Conservation (phyloP, 2,329 filamentous ascomycete genomes). For the Aureobasidium vineae region DNA sequence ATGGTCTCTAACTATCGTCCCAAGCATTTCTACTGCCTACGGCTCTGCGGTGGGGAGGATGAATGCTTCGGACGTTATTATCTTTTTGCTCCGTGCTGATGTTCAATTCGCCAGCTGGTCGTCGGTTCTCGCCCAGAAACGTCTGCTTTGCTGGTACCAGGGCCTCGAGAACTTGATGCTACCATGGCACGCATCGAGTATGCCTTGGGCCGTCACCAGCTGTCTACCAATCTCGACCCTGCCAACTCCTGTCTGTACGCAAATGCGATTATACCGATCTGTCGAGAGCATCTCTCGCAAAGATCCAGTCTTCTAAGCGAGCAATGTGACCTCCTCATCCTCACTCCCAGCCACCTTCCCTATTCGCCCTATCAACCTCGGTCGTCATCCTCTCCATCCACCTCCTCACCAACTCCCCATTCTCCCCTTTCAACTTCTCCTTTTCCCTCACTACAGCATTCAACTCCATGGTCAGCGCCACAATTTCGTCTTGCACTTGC, state of each 20-base stretch:
- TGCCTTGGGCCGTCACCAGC: too few species aligned
- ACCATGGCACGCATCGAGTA: neutral
- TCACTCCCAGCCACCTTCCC: conserved; percentile 34
- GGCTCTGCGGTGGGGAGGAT: neutral
- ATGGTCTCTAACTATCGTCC: neutral
- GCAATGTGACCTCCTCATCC: neutral
- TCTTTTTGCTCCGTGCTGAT: too few species aligned
- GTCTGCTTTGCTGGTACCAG: too few species aligned
- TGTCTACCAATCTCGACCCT: too few species aligned
- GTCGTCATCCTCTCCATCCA: conserved; percentile 88
- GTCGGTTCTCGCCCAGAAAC: neutral
- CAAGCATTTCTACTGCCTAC: neutral
- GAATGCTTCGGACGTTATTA: neutral
- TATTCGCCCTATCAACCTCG: conserved; percentile 86
- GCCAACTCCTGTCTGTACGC: too few species aligned
- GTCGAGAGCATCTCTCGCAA: neutral
- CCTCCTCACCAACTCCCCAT: conserved; percentile 81
- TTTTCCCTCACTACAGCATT: conserved; percentile 78
- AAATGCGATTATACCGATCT: too few species aligned
- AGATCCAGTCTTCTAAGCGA: neutral
- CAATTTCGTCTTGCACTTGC: conserved; percentile 89
- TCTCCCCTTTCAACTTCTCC: conserved; percentile 73
- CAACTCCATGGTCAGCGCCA: conserved; percentile 81
- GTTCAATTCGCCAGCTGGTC: neutral
- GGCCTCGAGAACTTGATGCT: neutral